Percentiles rank a stretch among this genome's conserved stretches.
Evolutionary conservation across 306 rosid species (phyloP).

Genomic region (Psophocarpus tetragonolobus): DNA sequence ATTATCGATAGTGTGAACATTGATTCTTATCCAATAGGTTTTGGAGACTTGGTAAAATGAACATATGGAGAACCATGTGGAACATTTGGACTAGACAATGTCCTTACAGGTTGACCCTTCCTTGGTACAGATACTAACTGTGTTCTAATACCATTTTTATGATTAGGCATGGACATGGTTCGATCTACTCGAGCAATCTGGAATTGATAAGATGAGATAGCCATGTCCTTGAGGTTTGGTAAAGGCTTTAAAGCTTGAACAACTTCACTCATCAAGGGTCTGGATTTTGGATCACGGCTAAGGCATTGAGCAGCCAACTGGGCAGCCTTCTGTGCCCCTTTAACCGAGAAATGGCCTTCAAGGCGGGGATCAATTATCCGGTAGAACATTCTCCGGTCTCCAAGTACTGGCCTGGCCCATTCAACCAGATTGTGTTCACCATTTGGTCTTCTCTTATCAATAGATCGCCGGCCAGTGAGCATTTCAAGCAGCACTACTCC

Average conservation of each 20-base stretch:
- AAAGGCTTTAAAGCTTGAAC: conserved; percentile 73
- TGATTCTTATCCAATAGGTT: conserved; percentile 45
- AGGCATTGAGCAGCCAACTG: conserved; percentile 84
- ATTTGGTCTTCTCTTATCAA: conserved; percentile 88
- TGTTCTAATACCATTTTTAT: conserved; percentile 57
- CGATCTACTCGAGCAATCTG: conserved; percentile 70
- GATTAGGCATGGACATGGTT: conserved; percentile 59
- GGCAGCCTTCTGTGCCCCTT: conserved; percentile 80
- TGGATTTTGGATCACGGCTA: conserved; percentile 83
- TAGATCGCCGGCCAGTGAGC: conserved; percentile 88
- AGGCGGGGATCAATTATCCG: conserved; percentile 85
- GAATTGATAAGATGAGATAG: conserved; percentile 73
- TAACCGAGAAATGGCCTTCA: conserved; percentile 91
- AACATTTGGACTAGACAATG: conserved; percentile 61
- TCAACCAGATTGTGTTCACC: conserved; percentile 95
- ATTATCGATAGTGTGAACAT: conserved; percentile 1
- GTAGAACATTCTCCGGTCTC: conserved; percentile 72
- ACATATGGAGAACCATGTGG: conserved; percentile 67
- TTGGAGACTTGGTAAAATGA: conserved; percentile 52
- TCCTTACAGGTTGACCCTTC: conserved; percentile 76
- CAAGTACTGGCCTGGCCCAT: conserved; percentile 85
- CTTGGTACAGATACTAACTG: conserved; percentile 58
- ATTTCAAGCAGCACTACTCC: conserved; percentile 95
- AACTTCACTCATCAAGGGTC: conserved; percentile 88
- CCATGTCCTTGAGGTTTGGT: conserved; percentile 89